A percentile compares a stretch with the other conserved stretches of the same genome.
Conservation (phyloP, 371 early-diverging fungal genomes). For the Mucor mucedo region DNA sequence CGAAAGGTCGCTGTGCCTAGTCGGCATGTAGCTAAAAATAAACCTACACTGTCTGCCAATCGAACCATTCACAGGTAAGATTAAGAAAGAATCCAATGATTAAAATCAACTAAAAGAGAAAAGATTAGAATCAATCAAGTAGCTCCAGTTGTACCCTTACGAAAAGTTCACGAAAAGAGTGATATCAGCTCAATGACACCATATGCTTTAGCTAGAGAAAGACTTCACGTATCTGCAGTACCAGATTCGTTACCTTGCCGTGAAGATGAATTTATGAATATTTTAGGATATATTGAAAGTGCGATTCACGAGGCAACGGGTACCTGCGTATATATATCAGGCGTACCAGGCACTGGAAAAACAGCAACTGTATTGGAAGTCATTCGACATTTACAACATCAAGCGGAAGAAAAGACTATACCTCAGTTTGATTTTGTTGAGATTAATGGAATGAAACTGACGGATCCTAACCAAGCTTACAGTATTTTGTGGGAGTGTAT, state of each 20-base stretch:
- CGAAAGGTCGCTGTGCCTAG: neutral
- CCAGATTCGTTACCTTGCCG: constrained; percentile 92
- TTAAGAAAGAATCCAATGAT: neutral
- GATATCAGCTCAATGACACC: constrained; percentile 24
- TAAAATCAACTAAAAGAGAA: neutral
- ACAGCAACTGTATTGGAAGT: constrained; percentile 94
- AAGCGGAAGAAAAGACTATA: constrained; percentile 69
- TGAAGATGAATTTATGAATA: constrained; percentile 85
- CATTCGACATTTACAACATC: constrained; percentile 74
- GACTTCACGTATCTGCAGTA: constrained; percentile 87
- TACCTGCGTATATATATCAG: constrained; percentile 92
- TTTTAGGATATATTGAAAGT: constrained; percentile 71
- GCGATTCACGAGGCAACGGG: constrained; percentile 83
- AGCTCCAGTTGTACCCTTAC: constrained; percentile 19
- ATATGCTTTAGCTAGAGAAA: constrained; percentile 74
- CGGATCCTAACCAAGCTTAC: constrained; percentile 91
- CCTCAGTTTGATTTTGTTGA: constrained; percentile 86
- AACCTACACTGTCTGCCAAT: constrained; percentile 2
- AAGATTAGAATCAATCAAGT: constrained; percentile 24
- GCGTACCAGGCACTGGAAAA: constrained; percentile 98
- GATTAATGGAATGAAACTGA: constrained; percentile 96
- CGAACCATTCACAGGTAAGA: neutral
- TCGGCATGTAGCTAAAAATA: neutral
- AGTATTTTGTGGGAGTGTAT: constrained; percentile 82
- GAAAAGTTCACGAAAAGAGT: constrained; percentile 18